Percentiles rank a stretch among this genome's conserved stretches.
These are phyloP conservation scores for Phialophora expanda DNA, from an alignment of 2,329 filamentous ascomycete genomes.

Conservation along the genomic window DNA sequence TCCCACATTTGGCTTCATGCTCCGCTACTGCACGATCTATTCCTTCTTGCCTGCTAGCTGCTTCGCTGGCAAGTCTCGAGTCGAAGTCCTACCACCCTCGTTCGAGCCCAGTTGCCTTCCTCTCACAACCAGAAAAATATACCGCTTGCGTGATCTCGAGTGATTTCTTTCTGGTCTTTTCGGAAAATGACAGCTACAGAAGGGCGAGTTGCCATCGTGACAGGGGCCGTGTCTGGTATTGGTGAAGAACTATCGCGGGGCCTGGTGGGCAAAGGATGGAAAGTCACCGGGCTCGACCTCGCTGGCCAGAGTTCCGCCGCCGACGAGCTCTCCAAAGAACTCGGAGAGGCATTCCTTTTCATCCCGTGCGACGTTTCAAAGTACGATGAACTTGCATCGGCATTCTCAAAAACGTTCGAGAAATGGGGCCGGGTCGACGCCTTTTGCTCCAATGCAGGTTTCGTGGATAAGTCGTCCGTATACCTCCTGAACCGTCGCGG, in stretches of 20 bases:
- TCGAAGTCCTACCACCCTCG: neutral
- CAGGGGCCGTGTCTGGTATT: slow-evolving; percentile 50
- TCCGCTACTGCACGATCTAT: slow-evolving; percentile 4
- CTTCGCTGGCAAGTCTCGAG: neutral
- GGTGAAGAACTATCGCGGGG: slow-evolving; percentile 51
- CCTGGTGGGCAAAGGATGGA: slow-evolving; percentile 46
- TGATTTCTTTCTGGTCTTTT: neutral
- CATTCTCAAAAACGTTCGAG: slow-evolving; percentile 52
- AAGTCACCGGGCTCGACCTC: slow-evolving; percentile 47
- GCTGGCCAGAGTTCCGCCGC: neutral
- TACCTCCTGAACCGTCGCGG: slow-evolving; percentile 9
- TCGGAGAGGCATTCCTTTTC: slow-evolving; percentile 51
- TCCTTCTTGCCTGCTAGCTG: slow-evolving; percentile 8
- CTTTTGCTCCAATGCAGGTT: slow-evolving; percentile 54
- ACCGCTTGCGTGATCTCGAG: neutral
- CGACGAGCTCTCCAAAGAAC: slow-evolving; percentile 42
- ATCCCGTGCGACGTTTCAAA: slow-evolving; percentile 53
- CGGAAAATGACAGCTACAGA: slow-evolving; percentile 1
- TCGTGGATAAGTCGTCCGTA: slow-evolving; percentile 14
- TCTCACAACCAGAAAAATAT: neutral
- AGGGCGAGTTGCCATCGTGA: slow-evolving; percentile 5
- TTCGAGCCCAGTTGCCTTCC: neutral
- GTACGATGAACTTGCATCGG: slow-evolving; percentile 52
- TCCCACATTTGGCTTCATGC: neutral
- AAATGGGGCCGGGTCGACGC: slow-evolving; percentile 56